A percentile compares a stretch with the other conserved stretches of the same genome.
phyloP scores from a whole-genome alignment of 2,329 filamentous ascomycete genomes.

The Epichloe sp. region DNA sequence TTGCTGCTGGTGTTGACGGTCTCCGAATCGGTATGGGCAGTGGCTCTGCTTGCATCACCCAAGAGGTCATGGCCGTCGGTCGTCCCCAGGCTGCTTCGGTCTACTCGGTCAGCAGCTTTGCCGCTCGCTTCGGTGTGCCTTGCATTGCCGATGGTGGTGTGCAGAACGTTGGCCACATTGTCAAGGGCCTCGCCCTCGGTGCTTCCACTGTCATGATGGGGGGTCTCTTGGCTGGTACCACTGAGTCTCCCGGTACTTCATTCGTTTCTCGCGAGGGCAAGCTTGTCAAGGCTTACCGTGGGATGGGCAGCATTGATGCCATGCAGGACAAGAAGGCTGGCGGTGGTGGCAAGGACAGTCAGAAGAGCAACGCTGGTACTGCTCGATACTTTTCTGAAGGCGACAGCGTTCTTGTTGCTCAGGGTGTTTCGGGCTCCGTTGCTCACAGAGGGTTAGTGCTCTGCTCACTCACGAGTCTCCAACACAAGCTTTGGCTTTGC shows the following conservation, averaged over 20 bases:
- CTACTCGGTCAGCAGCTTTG: constrained; percentile 79
- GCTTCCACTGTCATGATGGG: constrained; percentile 99
- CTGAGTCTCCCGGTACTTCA: constrained; percentile 91
- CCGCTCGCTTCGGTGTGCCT: constrained; percentile 84
- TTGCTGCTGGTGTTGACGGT: constrained; percentile 88
- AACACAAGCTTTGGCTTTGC: background rate
- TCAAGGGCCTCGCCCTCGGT: constrained; percentile 91
- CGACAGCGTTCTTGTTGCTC: constrained; percentile 85
- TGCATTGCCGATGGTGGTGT: constrained; percentile 97
- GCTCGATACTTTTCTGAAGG: constrained; percentile 98
- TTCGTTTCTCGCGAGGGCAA: constrained; percentile 95
- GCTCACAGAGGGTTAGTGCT: constrained; percentile 54
- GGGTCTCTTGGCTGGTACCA: constrained; percentile 94
- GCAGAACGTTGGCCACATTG: constrained; percentile 97
- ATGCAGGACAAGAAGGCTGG: constrained; percentile 99
- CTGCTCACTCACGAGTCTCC: background rate
- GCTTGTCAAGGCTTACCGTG: constrained; percentile 97
- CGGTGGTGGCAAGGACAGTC: constrained; percentile 54
- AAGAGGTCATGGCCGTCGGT: constrained; percentile 98
- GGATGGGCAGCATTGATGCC: constrained; percentile 96
- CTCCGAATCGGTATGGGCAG: constrained; percentile 98
- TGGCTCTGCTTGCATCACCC: constrained; percentile 94
- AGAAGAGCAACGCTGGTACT: constrained; percentile 84
- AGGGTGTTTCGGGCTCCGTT: constrained; percentile 84
- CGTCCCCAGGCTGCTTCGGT: constrained; percentile 91